Evolutionary conservation across 306 rosid genomes (phyloP).

Genomic region (Sicyos baderoa): DNA sequence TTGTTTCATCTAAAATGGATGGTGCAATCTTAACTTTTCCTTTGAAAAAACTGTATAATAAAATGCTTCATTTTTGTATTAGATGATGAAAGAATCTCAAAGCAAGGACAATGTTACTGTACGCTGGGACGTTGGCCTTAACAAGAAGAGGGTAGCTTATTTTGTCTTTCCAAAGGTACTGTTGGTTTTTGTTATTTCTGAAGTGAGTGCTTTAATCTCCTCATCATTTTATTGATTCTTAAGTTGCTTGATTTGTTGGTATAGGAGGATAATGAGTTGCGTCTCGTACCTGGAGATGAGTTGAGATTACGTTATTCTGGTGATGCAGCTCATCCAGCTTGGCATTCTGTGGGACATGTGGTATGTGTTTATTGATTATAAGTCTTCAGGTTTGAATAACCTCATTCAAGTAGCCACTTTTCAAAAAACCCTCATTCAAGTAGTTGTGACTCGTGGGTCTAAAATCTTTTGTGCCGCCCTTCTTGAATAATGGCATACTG

Average conservation of each 20-base stretch:
- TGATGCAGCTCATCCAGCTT: conserved; percentile 99
- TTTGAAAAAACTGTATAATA: conserved; percentile 22
- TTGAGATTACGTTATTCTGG: conserved; percentile 94
- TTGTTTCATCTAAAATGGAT: no score
- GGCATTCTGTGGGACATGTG: conserved; percentile 99
- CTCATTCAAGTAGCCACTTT: not conserved
- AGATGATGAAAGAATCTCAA: conserved; percentile 99
- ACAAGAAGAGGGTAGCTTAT: conserved; percentile 95
- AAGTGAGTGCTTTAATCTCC: conserved; percentile 4
- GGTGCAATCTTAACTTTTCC: conserved; percentile 4
- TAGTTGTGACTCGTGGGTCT: not conserved
- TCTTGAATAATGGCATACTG: not conserved
- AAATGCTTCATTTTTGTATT: conserved; percentile 26
- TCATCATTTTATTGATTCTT: conserved; percentile 9
- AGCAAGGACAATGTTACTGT: conserved; percentile 93
- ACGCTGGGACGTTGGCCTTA: conserved; percentile 97
- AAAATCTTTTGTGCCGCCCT: not conserved
- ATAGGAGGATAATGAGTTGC: conserved; percentile 96
- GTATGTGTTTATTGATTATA: conserved; percentile 33
- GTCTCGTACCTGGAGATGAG: conserved; percentile 99
- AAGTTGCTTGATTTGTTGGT: conserved; percentile 24
- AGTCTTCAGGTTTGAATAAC: not conserved
- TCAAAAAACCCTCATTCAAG: no score
- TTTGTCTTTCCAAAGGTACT: conserved; percentile 92
- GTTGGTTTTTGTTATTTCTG: not conserved